A percentile compares a stretch with the other conserved stretches of the same genome.
These are phyloP conservation scores for Arxiozyma bovina DNA, from an alignment of 1,139 yeast species.

Conservation along the genomic window DNA sequence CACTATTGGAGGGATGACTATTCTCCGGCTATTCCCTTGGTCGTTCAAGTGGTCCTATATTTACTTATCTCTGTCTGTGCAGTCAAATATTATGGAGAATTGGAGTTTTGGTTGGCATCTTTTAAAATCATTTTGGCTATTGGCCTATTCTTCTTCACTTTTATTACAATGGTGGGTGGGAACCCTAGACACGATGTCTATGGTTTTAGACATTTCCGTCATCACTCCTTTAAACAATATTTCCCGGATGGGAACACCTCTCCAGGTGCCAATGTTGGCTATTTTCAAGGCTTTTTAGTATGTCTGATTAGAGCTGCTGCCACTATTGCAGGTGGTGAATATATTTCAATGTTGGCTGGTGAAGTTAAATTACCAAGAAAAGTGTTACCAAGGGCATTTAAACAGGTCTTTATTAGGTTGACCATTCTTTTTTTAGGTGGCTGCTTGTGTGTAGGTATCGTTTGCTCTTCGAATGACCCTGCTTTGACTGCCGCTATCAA, in stretches of 20 bases:
- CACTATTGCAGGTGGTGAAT: constrained; percentile 79
- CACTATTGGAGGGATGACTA: constrained; percentile 76
- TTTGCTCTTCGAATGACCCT: constrained; percentile 47
- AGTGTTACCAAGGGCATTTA: constrained; percentile 70
- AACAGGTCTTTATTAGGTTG: constrained; percentile 65
- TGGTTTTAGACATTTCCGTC: constrained; percentile 59
- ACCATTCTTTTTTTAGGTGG: constrained; percentile 61
- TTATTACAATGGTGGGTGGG: constrained; percentile 79
- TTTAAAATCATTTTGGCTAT: constrained; percentile 63
- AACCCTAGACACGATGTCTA: constrained; percentile 58
- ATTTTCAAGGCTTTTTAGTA: constrained; percentile 62
- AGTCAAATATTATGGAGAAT: constrained; percentile 66
- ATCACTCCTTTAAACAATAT: constrained; percentile 49
- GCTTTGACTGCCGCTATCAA: constrained; percentile 35
- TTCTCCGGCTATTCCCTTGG: constrained; percentile 56
- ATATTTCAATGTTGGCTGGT: constrained; percentile 75
- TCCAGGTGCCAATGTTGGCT: constrained; percentile 37
- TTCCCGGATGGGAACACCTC: constrained; percentile 41
- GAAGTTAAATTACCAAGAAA: constrained; percentile 71
- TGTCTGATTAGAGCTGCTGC: constrained; percentile 55
- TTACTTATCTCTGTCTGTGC: constrained; percentile 60
- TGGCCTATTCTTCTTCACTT: constrained; percentile 65
- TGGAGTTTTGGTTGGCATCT: constrained; percentile 72
- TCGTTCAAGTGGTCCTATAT: constrained; percentile 55
- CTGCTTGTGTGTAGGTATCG: constrained; percentile 50